These are phyloP conservation scores for Spizellomyces punctatus DNA, from an alignment of 192 early-diverging fungal genomes.

Conservation along the genomic window DNA sequence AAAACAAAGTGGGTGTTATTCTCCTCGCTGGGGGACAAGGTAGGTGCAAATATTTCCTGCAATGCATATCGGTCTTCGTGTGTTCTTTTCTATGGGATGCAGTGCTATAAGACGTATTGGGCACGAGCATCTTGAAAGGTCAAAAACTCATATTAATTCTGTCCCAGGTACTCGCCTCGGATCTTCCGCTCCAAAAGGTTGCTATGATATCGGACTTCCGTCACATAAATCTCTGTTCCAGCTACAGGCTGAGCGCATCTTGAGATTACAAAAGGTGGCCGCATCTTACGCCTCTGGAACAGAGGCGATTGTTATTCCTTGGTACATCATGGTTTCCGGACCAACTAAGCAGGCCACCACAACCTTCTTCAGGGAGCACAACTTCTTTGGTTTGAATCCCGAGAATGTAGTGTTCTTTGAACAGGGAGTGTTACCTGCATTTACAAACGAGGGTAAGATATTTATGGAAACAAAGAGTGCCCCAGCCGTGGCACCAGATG, in stretches of 20 bases:
- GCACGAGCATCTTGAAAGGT: too few species aligned
- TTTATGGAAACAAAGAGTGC: constrained; percentile 78
- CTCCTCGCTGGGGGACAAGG: constrained; percentile 80
- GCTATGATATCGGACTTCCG: constrained; percentile 90
- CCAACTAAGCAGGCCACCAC: constrained; percentile 85
- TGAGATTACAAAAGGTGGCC: constrained; percentile 72
- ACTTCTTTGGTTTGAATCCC: constrained; percentile 85
- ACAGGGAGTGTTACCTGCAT: constrained; percentile 93
- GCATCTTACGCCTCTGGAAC: constrained; percentile 20
- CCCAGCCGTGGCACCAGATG: constrained; percentile 62
- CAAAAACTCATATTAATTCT: background rate
- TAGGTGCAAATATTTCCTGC: constrained; percentile 10
- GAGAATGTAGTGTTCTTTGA: constrained; percentile 94
- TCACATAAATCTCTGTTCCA: constrained; percentile 89
- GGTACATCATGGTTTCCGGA: constrained; percentile 98
- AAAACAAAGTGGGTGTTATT: constrained; percentile 92
- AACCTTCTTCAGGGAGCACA: constrained; percentile 74
- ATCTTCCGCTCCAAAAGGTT: constrained; percentile 86
- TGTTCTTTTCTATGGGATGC: too few species aligned
- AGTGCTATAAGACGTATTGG: too few species aligned
- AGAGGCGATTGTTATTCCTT: constrained; percentile 77
- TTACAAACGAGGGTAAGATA: constrained; percentile 91
- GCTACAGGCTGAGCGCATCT: constrained; percentile 93
- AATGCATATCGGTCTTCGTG: constrained; percentile 8
- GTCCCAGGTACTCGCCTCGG: constrained; percentile 46